These are phyloP conservation scores for Leucogyrophana mollusca DNA, from an alignment of 768 basidiomycete genomes.

Conservation along the genomic window DNA sequence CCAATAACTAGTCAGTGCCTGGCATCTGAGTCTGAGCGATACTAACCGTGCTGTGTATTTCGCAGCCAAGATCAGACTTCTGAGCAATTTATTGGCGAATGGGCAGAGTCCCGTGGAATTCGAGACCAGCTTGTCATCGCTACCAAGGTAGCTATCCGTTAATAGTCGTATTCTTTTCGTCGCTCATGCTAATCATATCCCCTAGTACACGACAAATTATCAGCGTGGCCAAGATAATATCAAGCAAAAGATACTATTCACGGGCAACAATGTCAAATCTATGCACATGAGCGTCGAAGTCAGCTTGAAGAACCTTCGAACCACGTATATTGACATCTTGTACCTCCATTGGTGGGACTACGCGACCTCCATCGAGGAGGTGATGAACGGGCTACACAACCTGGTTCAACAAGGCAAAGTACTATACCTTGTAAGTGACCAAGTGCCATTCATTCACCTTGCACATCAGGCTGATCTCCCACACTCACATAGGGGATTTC, in stretches of 20 bases:
- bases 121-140: slow-evolving; percentile 48
- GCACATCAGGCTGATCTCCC: background rate
- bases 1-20: slow-evolving; percentile 38
- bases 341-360: slow-evolving; percentile 57
- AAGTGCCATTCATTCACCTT: background rate
- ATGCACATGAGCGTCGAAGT: no score
- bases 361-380: slow-evolving; percentile 42
- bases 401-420: slow-evolving; percentile 44
- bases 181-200: background rate
- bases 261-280: slow-evolving; percentile 38
- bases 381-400: slow-evolving; percentile 44
- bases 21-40: slow-evolving; percentile 7
- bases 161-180: no score
- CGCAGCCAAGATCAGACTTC: slow-evolving; percentile 36
- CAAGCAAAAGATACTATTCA: slow-evolving; percentile 23
- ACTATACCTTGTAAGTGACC: slow-evolving; percentile 34
- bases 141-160: slow-evolving; percentile 32
- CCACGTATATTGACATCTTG: slow-evolving; percentile 55
- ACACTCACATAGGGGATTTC: slow-evolving; percentile 34
- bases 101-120: slow-evolving; percentile 39
- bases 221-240: slow-evolving; percentile 13
- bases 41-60: background rate
- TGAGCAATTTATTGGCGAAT: slow-evolving; percentile 47
- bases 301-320: slow-evolving; percentile 50
- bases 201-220: slow-evolving; percentile 10